These are phyloP conservation scores for Sporothrix inflata DNA, from an alignment of 2,329 filamentous ascomycete species.

Conservation along the genomic window DNA sequence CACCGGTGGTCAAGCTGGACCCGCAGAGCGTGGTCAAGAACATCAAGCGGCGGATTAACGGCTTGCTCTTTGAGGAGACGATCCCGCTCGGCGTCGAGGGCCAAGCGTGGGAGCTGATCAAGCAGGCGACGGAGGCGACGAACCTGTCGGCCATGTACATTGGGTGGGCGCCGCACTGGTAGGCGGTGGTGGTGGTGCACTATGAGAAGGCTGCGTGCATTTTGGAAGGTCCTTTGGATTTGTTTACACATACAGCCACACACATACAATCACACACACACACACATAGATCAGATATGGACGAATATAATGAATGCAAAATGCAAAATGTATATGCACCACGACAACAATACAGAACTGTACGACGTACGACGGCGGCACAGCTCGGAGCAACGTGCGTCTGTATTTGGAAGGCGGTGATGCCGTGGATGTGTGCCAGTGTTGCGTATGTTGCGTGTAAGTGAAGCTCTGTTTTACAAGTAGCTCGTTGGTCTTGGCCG, in stretches of 20 bases:
- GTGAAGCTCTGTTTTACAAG: too few relatives aligned
- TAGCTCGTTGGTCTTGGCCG: too few relatives aligned
- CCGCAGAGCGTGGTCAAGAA: slow-evolving; percentile 81
- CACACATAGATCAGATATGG: background rate
- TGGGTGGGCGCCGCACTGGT: slow-evolving; percentile 76
- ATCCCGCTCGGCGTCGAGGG: slow-evolving; percentile 94
- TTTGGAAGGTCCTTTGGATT: background rate
- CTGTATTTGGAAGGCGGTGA: background rate
- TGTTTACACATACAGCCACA: background rate
- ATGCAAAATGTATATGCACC: background rate
- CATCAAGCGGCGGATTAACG: slow-evolving; percentile 83
- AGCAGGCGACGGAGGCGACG: slow-evolving; percentile 76
- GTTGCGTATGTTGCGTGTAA: background rate
- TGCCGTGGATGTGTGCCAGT: background rate
- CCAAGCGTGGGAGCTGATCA: slow-evolving; percentile 93
- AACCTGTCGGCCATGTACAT: slow-evolving; percentile 96
- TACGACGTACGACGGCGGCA: background rate
- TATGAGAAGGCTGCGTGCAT: background rate
- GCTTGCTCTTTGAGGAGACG: slow-evolving; percentile 81
- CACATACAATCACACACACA: background rate
- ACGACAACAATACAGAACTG: too few relatives aligned
- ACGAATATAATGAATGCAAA: slow-evolving; percentile 5
- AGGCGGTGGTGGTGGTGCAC: background rate
- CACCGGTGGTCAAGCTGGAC: slow-evolving; percentile 55
- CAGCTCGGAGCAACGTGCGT: background rate